A percentile compares a stretch with the other conserved stretches of the same genome.
phyloP scores from a whole-genome alignment of 2,329 filamentous ascomycete species.

The Penicillium freii region DNA sequence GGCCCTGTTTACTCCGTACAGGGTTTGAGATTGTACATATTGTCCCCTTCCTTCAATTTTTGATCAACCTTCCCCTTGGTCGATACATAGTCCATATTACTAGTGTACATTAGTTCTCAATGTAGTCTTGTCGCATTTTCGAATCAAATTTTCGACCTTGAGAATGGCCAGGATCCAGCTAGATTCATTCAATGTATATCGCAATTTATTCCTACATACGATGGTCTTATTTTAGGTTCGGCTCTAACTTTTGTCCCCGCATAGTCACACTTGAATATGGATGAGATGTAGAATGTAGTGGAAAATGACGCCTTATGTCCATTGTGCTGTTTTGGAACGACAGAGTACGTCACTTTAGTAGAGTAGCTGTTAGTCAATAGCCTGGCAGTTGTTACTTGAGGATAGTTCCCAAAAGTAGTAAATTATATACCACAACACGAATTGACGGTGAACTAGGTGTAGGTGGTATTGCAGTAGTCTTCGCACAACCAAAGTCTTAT shows the following conservation, averaged over 20 bases:
- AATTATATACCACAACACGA: not conserved
- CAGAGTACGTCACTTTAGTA: not conserved
- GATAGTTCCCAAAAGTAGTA: not conserved
- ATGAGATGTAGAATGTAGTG: not conserved
- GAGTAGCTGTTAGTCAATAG: not conserved
- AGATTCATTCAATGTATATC: not conserved
- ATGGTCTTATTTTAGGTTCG: too few relatives aligned
- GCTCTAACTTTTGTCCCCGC: too few relatives aligned
- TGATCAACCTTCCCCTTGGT: not conserved
- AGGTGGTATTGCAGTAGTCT: not conserved
- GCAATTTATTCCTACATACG: not conserved
- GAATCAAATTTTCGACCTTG: not conserved
- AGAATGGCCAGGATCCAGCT: not conserved
- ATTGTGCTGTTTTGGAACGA: not conserved
- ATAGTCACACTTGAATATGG: not conserved
- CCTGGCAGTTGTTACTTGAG: not conserved
- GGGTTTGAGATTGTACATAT: not conserved
- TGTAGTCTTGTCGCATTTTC: not conserved
- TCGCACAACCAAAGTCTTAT: too few relatives aligned
- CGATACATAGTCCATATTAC: not conserved
- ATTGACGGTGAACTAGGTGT: not conserved
- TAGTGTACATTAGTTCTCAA: not conserved
- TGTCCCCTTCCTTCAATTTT: not conserved
- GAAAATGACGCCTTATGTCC: not conserved
- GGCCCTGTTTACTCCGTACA: not conserved